Base-by-base conservation (phyloP, 306 rosid species). In the Lablab purpureus region DNA sequence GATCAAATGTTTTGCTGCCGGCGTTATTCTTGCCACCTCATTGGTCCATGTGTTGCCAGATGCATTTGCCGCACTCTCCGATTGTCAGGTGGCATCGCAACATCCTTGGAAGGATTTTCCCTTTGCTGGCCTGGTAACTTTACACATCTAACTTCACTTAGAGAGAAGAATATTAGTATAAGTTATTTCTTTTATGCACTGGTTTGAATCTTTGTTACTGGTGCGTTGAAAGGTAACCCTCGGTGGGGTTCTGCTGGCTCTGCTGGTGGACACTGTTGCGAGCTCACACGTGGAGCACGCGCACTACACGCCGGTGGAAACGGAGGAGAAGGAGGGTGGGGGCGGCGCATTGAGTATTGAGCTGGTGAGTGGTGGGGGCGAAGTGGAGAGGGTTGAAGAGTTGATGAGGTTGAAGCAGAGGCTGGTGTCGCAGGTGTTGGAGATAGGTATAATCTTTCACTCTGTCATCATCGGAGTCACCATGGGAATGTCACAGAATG, bases 51-150 rank as follows among this genome's bases (percentile, higher is more conserved):
- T 92, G 8, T 89, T 89, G 27, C 97, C 96, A 0, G 96, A 93
- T 45, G 96, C 97, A 52, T 92, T 71, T 77, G 77, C 55, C 1
- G 94, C 97, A 1, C 96, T 93, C 80, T 28, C 88, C 28, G 92
- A 93, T 75, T 90, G 96, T 86, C 88, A 77, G 0, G 84, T 90
- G 30, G 91, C 92, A 0, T 85, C 96, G 0, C 78, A 34, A 3
- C 97, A 93, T 47, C 97, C 96, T 1, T 93, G 96, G 96, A 87
- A 85, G 80, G 96, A 90, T 75, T 93, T 89, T 81, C 97, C 97
- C 17, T 93, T 92, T 71, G 77, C 96, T 0, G 97, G 97, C 0
- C 75, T 90, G 52, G 72, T 67, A 67, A n/a, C 36, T 30, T 30
- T 10, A 15, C 25, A 8, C 27, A 2, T 47, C 54, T 47, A 47